Conservation (phyloP, 495 filamentous ascomycete species). For the Pyrenopolyporus hunteri region DNA sequence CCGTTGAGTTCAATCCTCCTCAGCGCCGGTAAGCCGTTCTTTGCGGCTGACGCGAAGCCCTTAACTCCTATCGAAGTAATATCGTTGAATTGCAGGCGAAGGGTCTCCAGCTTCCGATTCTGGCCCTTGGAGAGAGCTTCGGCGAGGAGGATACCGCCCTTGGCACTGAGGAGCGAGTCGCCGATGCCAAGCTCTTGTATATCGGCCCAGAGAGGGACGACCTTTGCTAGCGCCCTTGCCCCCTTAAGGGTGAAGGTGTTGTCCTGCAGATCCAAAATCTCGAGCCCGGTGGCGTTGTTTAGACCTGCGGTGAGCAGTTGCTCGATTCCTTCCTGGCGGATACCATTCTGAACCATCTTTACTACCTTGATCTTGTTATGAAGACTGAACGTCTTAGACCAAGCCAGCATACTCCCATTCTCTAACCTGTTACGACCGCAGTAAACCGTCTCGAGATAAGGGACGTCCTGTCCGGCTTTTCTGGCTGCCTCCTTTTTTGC, state of each 20-base stretch:
- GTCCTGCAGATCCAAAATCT: conserved; percentile 89
- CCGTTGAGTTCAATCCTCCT: conserved; percentile 92
- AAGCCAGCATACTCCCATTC: conserved; percentile 93
- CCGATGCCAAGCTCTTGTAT: conserved; percentile 85
- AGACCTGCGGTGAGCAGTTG: conserved; percentile 78
- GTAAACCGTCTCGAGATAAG: conserved; percentile 88
- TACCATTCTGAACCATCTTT: conserved; percentile 99
- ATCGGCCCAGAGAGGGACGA: conserved; percentile 73
- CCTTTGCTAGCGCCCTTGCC: conserved; percentile 76
- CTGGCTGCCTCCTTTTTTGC: conserved; percentile 78
- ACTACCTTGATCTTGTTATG: conserved; percentile 80
- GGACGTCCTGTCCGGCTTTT: conserved; percentile 67
- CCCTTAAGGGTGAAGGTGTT: conserved; percentile 92
- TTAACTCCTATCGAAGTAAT: conserved; percentile 77
- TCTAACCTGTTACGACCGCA: conserved; percentile 95
- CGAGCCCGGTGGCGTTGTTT: conserved; percentile 64
- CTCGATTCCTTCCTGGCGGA: conserved; percentile 88
- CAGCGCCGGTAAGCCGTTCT: conserved; percentile 69
- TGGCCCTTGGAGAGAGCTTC: conserved; percentile 73
- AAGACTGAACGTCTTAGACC: conserved; percentile 83
- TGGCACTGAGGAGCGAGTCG: conserved; percentile 82
- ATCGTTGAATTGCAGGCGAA: conserved; percentile 94
- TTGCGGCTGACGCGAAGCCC: conserved; percentile 67
- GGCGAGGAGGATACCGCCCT: conserved; percentile 76
- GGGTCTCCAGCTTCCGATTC: conserved; percentile 76